Base-by-base conservation (phyloP, 2,329 filamentous ascomycete species). In the Scedosporium minutisporum region DNA sequence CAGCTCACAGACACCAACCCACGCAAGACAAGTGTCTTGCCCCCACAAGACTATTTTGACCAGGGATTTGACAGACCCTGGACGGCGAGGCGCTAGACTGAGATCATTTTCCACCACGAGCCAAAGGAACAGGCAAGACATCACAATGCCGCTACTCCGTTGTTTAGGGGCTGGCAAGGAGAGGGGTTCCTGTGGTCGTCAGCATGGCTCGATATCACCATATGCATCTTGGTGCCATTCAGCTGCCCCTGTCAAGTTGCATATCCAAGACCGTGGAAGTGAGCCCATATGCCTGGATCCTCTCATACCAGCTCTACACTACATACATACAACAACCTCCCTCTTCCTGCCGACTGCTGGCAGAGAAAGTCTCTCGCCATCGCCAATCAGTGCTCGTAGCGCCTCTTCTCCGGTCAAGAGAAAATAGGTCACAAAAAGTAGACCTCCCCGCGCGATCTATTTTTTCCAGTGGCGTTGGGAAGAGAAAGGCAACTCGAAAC, bases 401-500 rank as follows among this genome's bases (percentile, higher is more conserved):
- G 21, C 5, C 51, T 55, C 51, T 53, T 23, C 51, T 55, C 51
- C 18, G 21, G 51, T 23, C 51, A 55, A 29, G 23, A 23, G 7
- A 29, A 23, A 21, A 18, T 21, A 48, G 44, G 21, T n/a, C 44
- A 48, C 4, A 48, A 21, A 46, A 21, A 7, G 44, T 23, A 48
- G 16, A n/a, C 44, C 42, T 16, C 42, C 14, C 42, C 29, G 29
- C 29, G 3, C 3, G 33, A 38, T 12, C 33, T 38, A 38, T 38
- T 38, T 38, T 38, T 38, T 14, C 44, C 44, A 48, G 44, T 48
- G 44, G 44, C 44, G 9, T 10, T 21, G 44, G n/a, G 2, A n/a
- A n/a, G 21, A 48, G n/a, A 57, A 18, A 23, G 21, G 51, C 51
- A 57, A 58, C 25, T 58, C 55, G 55, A 58, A 58, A 58, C 55